Base-by-base conservation (phyloP, 495 filamentous ascomycete species). In the Xylaria nigripes region DNA sequence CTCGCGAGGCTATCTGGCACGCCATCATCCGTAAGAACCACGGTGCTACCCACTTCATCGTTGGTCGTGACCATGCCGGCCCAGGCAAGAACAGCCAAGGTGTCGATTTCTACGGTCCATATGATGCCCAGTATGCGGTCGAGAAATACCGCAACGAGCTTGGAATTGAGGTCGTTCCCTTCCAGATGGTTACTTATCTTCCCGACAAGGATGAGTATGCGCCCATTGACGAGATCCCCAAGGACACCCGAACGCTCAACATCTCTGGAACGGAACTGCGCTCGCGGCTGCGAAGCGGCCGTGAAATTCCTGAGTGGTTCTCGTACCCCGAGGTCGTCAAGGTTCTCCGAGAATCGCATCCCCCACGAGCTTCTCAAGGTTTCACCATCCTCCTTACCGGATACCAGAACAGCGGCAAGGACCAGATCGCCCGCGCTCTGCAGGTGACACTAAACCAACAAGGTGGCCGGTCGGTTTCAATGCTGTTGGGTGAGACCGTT, bases 1-100 rank as follows among this genome's bases (percentile, higher is more conserved):
- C 93, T 47, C 87, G 93, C 60, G 93, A 98, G 78, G 93, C 93
- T 59, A 90, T 98, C 75, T 98, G 93, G 93, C 93, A 98, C 78
- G 93, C 93, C 59, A 97, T 98, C 65, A 98, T 98, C 80, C 90
- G 93, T 63, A 98, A 97, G 82, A 98, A 98, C 74, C 90, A 96
- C 75, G 93, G 93, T 59, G 90, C 92, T 34, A 97, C 94, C 13
- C 93, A 98, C 80, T 98, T 98, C 81, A 98, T 98, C 64, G 91
- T 98, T 51, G 93, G 93, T 24, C 88, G 93, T 72, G 93, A 98
- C 70, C 93, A 98, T 70, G 93, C 93, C 61, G 93, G 93, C 50
- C 93, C 93, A 24, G 93, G 93, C 60, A 93, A 89, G 77, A 97
- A 97, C 81, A 89, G 85, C 76, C 86, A 90, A 75, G 94, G 94